Base-by-base conservation (phyloP, 2,329 filamentous ascomycete genomes). In the Sordariomycetes sp. region DNA sequence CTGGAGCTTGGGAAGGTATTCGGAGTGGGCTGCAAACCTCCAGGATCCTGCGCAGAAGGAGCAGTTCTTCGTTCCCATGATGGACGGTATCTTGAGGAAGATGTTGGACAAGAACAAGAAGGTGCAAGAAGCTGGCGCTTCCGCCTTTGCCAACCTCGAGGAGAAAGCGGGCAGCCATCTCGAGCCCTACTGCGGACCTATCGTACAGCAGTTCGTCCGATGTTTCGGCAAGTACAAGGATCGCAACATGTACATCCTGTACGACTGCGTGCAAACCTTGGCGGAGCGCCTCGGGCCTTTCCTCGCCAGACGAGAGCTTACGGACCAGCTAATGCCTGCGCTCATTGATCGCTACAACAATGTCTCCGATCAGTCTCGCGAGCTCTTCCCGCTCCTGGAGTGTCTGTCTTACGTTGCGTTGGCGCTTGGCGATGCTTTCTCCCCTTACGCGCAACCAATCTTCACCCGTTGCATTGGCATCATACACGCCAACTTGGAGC, bases 51-150 rank as follows among this genome's bases (percentile, higher is more conserved):
- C 65, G 14, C 74, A 87, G 42, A 82, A 81, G 50, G 72, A 80
- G 33, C 73, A 77, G 37, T 95, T 77, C 58, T 98, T 98, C 49
- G 82, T 92, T 49, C 90, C 90, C 1, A 84, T 96, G 72, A 94
- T 98, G 87, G 90, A 94, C 42, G 92, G 90, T 6, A 88, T 98
- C 32, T 65, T 98, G 37, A 79, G 79, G 40, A 85, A 88, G 52
- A 98, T 98, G 92, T 69, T 98, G 30, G 92, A 98, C 59, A 80
- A 76, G 54, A 96, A 96, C 70, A 98, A 98, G 67, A 87, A 90
- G 55, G 92, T 98, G 1, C 92, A 98, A 55, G 90, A 96, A 58
- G 90, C 92, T 12, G 92, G 84, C 18, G 90, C 90, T 2, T 96
- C 90, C 4, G 90, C 90, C 8, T 96, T 98, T 61, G 90, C 92